Evolutionary conservation across 163 green algal genomes (phyloP).

Genomic region (Prototheca cutis): DNA sequence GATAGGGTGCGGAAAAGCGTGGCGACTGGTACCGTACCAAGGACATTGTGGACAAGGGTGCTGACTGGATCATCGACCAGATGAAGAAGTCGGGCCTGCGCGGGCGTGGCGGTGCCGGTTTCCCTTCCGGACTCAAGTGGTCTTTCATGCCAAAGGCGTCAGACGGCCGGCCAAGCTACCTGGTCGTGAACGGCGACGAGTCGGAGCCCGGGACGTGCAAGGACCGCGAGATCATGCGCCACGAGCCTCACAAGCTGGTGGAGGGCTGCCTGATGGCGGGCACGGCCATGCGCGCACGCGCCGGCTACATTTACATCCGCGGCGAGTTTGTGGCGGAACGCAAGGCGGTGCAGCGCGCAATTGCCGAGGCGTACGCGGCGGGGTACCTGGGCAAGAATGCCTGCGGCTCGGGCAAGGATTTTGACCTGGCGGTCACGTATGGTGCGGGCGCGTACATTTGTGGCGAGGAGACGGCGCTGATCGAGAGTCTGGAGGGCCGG

Average conservation of each 20-base stretch:
- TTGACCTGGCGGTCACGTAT: conserved; percentile 85
- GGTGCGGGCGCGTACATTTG: conserved; percentile 98
- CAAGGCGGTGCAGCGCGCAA: conserved; percentile 66
- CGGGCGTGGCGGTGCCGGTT: conserved; percentile 90
- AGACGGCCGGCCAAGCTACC: conserved; percentile 87
- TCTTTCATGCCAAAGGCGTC: conserved; percentile 68
- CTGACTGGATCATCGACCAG: conserved; percentile 98
- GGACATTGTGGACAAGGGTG: conserved; percentile 77
- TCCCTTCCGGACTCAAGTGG: conserved; percentile 97
- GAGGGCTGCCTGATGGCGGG: conserved; percentile 94
- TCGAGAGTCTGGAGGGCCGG: conserved; percentile 95
- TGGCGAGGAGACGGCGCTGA: conserved; percentile 96
- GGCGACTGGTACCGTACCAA: conserved; percentile 96
- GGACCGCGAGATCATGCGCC: conserved; percentile 97
- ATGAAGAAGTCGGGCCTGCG: conserved; percentile 97
- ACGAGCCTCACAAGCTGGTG: conserved; percentile 98
- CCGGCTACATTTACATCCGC: conserved; percentile 88
- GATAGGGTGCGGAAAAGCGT: conserved; percentile 77
- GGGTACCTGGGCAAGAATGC: conserved; percentile 93
- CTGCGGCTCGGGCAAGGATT: conserved; percentile 87
- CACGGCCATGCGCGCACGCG: conserved; percentile 66
- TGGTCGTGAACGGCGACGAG: conserved; percentile 98
- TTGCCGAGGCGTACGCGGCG: conserved; percentile 86
- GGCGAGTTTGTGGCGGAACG: conserved; percentile 97
- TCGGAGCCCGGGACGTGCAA: conserved; percentile 98